These are phyloP conservation scores for Aspergillus quadrilineatus DNA, from an alignment of 2,329 filamentous ascomycete genomes.

Conservation along the genomic window DNA sequence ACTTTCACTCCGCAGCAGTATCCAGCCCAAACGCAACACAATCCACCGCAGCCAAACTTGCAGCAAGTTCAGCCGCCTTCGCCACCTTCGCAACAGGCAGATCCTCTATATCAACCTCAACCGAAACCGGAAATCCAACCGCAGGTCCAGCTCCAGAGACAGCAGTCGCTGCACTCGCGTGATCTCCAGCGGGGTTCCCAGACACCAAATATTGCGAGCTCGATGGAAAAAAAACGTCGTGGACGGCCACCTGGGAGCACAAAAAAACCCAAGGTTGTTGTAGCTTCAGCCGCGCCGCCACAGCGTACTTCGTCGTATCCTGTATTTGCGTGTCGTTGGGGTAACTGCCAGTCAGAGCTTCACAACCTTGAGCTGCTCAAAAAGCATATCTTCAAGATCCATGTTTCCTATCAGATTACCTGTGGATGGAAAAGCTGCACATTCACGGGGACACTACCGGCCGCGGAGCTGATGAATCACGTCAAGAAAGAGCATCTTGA, in stretches of 20 bases:
- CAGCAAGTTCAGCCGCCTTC: not conserved
- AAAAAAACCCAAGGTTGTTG: constrained; percentile 17
- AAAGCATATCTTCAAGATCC: constrained; percentile 59
- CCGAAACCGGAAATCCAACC: not conserved
- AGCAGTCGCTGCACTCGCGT: not conserved
- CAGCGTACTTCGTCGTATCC: constrained; percentile 24
- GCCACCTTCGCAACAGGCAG: not conserved
- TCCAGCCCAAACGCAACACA: not conserved
- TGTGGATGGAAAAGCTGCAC: constrained; percentile 30
- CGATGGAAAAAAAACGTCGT: constrained; percentile 17
- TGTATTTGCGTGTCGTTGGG: constrained; percentile 60
- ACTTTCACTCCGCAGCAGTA: not conserved
- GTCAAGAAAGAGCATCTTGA: constrained; percentile 54
- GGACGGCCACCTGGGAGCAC: constrained; percentile 22
- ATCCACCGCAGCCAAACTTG: not conserved
- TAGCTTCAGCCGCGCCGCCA: constrained; percentile 19
- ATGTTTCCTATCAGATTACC: constrained; percentile 38
- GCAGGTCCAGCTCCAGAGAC: not conserved
- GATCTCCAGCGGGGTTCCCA: not conserved
- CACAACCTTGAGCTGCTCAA: constrained; percentile 62
- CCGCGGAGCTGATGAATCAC: constrained; percentile 51
- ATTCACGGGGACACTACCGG: constrained; percentile 21
- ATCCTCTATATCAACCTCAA: not conserved
- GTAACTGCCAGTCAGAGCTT: constrained; percentile 56
- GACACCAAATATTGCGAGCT: constrained; percentile 6